Percentiles rank a stretch among this genome's conserved stretches.
phyloP scores from a whole-genome alignment of 345 rosid genomes.

The Gossypium ekmanianum region DNA sequence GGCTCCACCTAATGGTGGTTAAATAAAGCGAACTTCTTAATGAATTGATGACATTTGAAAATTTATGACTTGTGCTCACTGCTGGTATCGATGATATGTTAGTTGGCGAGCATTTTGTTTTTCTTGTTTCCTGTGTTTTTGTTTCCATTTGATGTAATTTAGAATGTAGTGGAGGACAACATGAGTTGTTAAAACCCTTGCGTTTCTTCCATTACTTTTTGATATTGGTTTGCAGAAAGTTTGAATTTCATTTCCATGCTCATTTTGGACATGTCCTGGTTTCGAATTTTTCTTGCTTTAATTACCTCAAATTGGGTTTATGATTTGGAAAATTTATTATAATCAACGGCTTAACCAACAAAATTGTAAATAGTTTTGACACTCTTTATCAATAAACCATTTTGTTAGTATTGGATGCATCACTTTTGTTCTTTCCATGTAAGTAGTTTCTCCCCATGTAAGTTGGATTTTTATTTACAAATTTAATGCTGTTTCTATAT shows the following conservation, averaged over 20 bases:
- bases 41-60: neutral
- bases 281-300: too few species aligned
- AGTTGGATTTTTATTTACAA: too few species aligned
- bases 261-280: neutral
- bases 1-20: neutral
- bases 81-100: neutral
- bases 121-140: neutral
- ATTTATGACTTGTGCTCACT: neutral
- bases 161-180: neutral
- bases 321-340: too few species aligned
- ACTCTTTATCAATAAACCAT: too few species aligned
- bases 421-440: too few species aligned
- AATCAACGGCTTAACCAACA: too few species aligned
- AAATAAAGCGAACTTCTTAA: neutral
- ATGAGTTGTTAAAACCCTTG: conserved; percentile 1
- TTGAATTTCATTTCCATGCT: neutral
- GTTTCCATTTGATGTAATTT: neutral
- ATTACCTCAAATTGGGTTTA: too few species aligned
- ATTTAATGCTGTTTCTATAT: too few species aligned
- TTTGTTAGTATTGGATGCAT: too few species aligned
- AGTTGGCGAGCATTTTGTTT: neutral
- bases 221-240: neutral
- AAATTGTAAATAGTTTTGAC: too few species aligned
- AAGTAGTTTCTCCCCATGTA: too few species aligned
- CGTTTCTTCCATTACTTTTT: neutral